Evolutionary conservation across 805 yeast species (phyloP).

Genomic region (Saccharomycopsis synnaedendra): DNA sequence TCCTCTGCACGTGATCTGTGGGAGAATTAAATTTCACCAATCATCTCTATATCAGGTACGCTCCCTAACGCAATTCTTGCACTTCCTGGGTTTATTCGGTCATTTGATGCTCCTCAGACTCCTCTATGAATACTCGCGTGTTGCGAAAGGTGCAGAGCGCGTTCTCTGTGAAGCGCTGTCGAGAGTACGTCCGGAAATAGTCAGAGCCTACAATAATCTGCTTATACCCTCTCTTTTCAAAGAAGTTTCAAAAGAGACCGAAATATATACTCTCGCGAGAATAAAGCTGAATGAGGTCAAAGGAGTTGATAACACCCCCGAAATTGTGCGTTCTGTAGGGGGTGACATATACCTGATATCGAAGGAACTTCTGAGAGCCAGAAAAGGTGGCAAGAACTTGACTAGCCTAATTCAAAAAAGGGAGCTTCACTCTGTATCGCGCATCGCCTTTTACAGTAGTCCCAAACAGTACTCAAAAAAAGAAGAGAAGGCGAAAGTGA

Average conservation of each 20-base stretch:
- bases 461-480: no score
- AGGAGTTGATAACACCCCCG: slow-evolving; percentile 4
- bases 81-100: no score
- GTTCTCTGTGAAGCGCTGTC: not conserved
- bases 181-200: not conserved
- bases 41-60: no score
- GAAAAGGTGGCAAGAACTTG: no score
- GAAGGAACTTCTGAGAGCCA: no score
- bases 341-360: slow-evolving; percentile 19
- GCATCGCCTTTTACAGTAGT: no score
- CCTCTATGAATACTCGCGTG: slow-evolving; percentile 2
- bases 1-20: no score
- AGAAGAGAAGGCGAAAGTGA: slow-evolving; percentile 23
- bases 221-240: slow-evolving; percentile 1
- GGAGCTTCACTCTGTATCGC: no score
- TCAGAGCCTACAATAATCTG: not conserved
- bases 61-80: no score
- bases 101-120: not conserved
- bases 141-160: slow-evolving; percentile 1
- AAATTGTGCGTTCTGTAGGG: slow-evolving; percentile 6
- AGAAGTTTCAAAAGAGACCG: slow-evolving; percentile 8
- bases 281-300: slow-evolving; percentile 7
- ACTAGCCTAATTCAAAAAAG: no score
- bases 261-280: slow-evolving; percentile 8
- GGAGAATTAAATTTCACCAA: no score